These are phyloP conservation scores for Cryptosporidium muris DNA, from an alignment of 169 alveolate species.

Conservation along the genomic window DNA sequence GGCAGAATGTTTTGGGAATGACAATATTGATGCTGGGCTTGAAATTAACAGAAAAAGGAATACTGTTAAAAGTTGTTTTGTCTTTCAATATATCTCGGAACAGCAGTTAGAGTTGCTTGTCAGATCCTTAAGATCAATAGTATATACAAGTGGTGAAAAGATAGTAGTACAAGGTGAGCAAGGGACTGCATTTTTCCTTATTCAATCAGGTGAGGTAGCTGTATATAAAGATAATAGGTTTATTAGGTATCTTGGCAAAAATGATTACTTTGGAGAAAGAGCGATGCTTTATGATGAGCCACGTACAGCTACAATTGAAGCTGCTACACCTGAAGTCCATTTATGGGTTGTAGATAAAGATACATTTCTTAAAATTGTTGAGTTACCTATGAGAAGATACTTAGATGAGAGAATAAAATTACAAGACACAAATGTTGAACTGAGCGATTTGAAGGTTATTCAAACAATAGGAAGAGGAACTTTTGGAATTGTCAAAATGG, in stretches of 20 bases:
- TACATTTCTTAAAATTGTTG: constrained; percentile 81
- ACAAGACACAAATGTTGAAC: constrained; percentile 87
- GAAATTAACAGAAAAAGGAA: constrained; percentile 52
- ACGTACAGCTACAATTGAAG: constrained; percentile 90
- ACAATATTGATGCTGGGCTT: constrained; percentile 65
- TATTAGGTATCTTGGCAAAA: constrained; percentile 86
- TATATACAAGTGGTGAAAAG: constrained; percentile 86
- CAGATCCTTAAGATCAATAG: constrained; percentile 55
- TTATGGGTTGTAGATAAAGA: constrained; percentile 89
- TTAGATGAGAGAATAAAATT: constrained; percentile 89
- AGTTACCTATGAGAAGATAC: constrained; percentile 85
- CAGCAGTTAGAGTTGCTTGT: constrained; percentile 65
- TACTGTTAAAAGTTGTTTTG: constrained; percentile 63
- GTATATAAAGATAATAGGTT: constrained; percentile 81
- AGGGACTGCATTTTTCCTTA: constrained; percentile 90
- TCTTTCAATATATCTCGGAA: constrained; percentile 69
- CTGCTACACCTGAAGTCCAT: constrained; percentile 74
- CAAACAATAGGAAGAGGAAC: constrained; percentile 88
- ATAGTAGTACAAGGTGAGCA: constrained; percentile 90
- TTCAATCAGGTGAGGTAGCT: constrained; percentile 91
- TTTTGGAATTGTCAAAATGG: constrained; percentile 90
- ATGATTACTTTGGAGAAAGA: constrained; percentile 95
- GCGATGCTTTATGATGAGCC: constrained; percentile 91
- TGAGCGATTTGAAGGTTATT: constrained; percentile 83
- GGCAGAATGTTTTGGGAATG: constrained; percentile 67